These are phyloP conservation scores for Exidia glandulosa DNA, from an alignment of 768 basidiomycete genomes.

Conservation along the genomic window DNA sequence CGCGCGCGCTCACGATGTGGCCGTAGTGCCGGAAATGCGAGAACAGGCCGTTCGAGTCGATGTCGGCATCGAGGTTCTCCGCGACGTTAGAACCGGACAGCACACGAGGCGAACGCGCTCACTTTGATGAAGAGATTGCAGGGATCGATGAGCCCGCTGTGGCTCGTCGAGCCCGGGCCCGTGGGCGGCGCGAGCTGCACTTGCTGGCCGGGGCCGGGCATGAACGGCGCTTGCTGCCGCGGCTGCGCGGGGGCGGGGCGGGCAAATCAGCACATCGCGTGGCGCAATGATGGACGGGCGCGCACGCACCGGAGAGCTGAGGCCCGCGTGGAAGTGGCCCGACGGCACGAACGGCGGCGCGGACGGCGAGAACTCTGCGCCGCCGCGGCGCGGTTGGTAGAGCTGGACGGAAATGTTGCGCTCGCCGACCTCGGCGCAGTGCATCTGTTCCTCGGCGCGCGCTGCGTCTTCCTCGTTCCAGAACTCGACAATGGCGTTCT, in stretches of 20 bases:
- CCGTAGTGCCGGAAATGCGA: slow-evolving; percentile 84
- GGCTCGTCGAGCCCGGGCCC: slow-evolving; percentile 72
- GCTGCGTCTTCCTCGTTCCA: slow-evolving; percentile 82
- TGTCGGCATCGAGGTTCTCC: slow-evolving; percentile 74
- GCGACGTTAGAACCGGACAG: background rate
- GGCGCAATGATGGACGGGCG: background rate
- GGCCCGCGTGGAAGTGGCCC: slow-evolving; percentile 51
- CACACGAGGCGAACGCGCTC: background rate
- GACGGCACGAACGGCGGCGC: slow-evolving; percentile 72
- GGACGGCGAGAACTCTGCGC: slow-evolving; percentile 58
- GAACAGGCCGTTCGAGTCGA: slow-evolving; percentile 79
- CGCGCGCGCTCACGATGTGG: slow-evolving; percentile 83
- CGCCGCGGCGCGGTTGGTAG: slow-evolving; percentile 53
- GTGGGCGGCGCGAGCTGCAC: slow-evolving; percentile 66
- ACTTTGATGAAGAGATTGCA: slow-evolving; percentile 89
- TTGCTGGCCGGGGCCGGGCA: slow-evolving; percentile 85
- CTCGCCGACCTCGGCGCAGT: slow-evolving; percentile 73
- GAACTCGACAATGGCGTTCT: slow-evolving; percentile 73
- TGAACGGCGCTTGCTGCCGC: slow-evolving; percentile 42
- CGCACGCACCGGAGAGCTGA: slow-evolving; percentile 8
- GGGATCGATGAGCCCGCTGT: slow-evolving; percentile 81
- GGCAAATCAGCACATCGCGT: slow-evolving; percentile 12
- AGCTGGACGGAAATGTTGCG: slow-evolving; percentile 77
- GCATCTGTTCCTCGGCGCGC: slow-evolving; percentile 68
- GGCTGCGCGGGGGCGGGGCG: slow-evolving; percentile 33